Evolutionary conservation across 2,329 filamentous ascomycete genomes (phyloP), one percentile per base, ranked within the genome.

Genomic region (Colletotrichum brevisporum): DNA sequence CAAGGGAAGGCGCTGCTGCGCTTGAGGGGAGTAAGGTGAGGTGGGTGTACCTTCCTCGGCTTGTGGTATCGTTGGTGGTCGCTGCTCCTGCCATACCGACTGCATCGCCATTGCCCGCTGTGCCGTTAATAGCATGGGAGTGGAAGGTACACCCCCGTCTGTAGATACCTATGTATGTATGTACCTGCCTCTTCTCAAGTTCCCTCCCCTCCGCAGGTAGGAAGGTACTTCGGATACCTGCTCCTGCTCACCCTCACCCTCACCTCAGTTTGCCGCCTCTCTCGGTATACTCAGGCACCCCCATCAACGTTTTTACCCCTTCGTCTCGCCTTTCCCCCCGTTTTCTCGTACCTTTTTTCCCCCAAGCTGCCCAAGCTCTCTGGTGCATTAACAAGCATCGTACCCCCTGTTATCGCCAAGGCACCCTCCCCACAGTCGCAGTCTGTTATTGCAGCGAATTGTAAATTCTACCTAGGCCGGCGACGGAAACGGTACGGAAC

Each of bases 361-460:
- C 16, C 48, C n/a, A 31, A n/a, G 41, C n/a, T 47, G 31, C 48
- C 18, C 16, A 64, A 64, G 52, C 47, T 36, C 31, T 10, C 31
- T 9, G 31, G 31, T 10, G 36, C 52, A 52, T 57, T 59, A 51
- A 24, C 48, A 60, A 52, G 41, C 60, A 27, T 53, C 56, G 13
- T 13, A 31, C 6, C 41, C 53, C 39, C 47, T 58, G 59, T 47
- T 47, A 12, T 47, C 48, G 64, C 64, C 64, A 67, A 67, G 64
- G 39, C 45, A 41, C 9, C 58, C 58, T 41, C 57, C 21, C 27
- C n/a, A 45, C 43, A 36, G 31, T 36, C 31, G 31, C 31, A 36
- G 31, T 10, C 31, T 36, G 31, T 36, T 36, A 6, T 36, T 36
- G 31, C 31, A 36, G 31, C 31, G 4, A 36, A 10, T 36, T 36